A percentile compares a stretch with the other conserved stretches of the same genome.
Evolutionary conservation across 192 early-diverging fungal genomes (phyloP).

Genomic region (Podila clonocystis): DNA sequence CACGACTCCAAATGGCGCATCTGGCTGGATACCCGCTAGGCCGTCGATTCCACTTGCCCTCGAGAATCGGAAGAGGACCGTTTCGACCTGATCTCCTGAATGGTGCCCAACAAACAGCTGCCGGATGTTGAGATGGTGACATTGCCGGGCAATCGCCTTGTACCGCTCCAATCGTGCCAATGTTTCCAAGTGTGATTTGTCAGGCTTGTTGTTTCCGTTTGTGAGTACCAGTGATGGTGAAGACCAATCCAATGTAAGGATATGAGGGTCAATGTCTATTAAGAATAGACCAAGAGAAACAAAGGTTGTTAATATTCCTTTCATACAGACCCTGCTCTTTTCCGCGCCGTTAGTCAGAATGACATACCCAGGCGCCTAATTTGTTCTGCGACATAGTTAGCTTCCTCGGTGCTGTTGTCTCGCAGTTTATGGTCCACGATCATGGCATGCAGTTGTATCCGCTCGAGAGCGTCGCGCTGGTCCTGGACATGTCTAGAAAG

Average conservation of each 20-base stretch:
- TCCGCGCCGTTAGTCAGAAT: background rate
- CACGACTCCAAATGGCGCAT: slow-evolving; percentile 41
- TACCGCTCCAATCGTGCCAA: slow-evolving; percentile 50
- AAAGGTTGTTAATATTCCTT: background rate
- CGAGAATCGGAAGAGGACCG: slow-evolving; percentile 50
- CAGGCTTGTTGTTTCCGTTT: slow-evolving; percentile 16
- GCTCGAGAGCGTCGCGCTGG: background rate
- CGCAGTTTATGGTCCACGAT: slow-evolving; percentile 61
- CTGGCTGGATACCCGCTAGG: slow-evolving; percentile 48
- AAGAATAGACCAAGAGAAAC: too few relatives aligned
- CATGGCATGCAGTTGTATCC: slow-evolving; percentile 38
- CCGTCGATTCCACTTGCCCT: slow-evolving; percentile 59
- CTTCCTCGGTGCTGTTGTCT: slow-evolving; percentile 50
- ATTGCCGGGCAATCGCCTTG: slow-evolving; percentile 47
- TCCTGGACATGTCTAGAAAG: slow-evolving; percentile 11
- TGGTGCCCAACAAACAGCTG: slow-evolving; percentile 57
- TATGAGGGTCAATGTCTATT: slow-evolving; percentile 13
- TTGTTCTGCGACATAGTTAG: slow-evolving; percentile 33
- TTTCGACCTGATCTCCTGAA: slow-evolving; percentile 60
- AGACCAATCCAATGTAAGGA: slow-evolving; percentile 16
- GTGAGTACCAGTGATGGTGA: background rate
- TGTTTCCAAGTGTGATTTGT: slow-evolving; percentile 45
- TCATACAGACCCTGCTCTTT: background rate
- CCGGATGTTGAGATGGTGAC: slow-evolving; percentile 41
- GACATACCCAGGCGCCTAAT: slow-evolving; percentile 39